A percentile compares a stretch with the other conserved stretches of the same genome.
Conservation (phyloP, 2,329 filamentous ascomycete species). For the Scortechinia acanthostroma region DNA sequence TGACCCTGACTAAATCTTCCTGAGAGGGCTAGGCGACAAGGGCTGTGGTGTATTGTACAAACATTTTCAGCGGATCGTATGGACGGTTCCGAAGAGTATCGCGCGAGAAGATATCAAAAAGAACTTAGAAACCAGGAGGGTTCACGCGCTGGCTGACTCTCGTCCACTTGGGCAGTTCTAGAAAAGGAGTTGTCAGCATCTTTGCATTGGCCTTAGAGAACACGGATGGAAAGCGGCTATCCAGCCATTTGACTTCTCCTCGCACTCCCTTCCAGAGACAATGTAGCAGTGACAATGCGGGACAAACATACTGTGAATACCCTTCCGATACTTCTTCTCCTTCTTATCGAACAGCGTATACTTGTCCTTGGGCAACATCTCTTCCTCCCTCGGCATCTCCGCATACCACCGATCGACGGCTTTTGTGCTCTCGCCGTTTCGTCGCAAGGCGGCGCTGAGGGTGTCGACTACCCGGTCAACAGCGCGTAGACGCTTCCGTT, state of each 20-base stretch:
- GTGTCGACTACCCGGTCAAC: constrained; percentile 58
- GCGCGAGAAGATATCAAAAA: too few species aligned
- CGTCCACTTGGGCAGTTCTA: constrained; percentile 53
- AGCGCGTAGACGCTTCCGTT: constrained; percentile 49
- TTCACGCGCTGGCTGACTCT: constrained; percentile 60
- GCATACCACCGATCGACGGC: constrained; percentile 57
- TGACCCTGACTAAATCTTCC: not conserved
- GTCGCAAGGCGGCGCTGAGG: constrained; percentile 46
- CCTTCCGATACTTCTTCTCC: constrained; percentile 62
- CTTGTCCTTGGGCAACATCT: constrained; percentile 65
- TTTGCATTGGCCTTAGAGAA: not conserved
- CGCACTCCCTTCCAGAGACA: too few species aligned
- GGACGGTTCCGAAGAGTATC: too few species aligned
- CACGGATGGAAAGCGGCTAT: too few species aligned
- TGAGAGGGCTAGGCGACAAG: too few species aligned
- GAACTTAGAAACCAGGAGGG: constrained; percentile 55
- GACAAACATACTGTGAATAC: constrained; percentile 53
- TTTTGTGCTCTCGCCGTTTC: constrained; percentile 40
- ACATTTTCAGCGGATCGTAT: too few species aligned
- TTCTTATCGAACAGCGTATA: constrained; percentile 67
- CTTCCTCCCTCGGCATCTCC: constrained; percentile 62
- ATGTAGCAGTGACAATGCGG: not conserved
- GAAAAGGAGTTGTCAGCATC: not conserved
- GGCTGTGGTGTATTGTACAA: too few species aligned
- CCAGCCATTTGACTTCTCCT: too few species aligned